A percentile compares a stretch with the other conserved stretches of the same genome.
These are phyloP conservation scores for Colletotrichum zoysiae DNA, from an alignment of 2,329 filamentous ascomycete species.

Conservation along the genomic window DNA sequence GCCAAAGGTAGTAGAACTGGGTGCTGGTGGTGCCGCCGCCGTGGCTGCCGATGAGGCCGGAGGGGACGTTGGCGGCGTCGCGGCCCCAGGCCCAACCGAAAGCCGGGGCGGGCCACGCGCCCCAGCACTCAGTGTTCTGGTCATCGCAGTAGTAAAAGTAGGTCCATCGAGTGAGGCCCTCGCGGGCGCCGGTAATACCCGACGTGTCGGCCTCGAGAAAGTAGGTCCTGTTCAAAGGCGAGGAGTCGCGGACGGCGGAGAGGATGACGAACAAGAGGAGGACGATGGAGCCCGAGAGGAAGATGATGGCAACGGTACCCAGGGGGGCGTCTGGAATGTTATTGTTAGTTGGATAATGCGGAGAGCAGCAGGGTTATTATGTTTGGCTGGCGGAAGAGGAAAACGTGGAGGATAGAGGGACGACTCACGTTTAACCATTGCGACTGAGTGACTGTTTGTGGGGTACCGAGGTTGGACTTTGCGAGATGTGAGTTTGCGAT, in stretches of 20 bases:
- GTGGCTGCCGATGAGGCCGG: slow-evolving; percentile 62
- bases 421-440: slow-evolving; percentile 34
- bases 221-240: slow-evolving; percentile 79
- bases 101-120: slow-evolving; percentile 72
- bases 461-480: neutral
- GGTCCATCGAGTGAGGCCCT: slow-evolving; percentile 81
- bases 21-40: slow-evolving; percentile 66
- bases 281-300: slow-evolving; percentile 65
- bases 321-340: slow-evolving; percentile 55
- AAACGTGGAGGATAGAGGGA: neutral
- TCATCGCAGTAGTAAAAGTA: slow-evolving; percentile 86
- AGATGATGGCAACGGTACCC: slow-evolving; percentile 59
- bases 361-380: neutral
- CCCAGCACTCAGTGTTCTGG: slow-evolving; percentile 73
- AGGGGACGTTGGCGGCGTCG: slow-evolving; percentile 59
- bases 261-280: slow-evolving; percentile 72
- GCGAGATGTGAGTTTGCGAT: neutral
- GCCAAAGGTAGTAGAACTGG: slow-evolving; percentile 84
- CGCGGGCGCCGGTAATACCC: slow-evolving; percentile 76
- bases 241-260: slow-evolving; percentile 61
- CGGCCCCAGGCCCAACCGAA: slow-evolving; percentile 78
- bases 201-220: slow-evolving; percentile 86
- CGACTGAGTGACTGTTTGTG: neutral
- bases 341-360: slow-evolving; percentile 8
- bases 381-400: neutral